Evolutionary conservation across 768 basidiomycete genomes (phyloP), one percentile per base, ranked within the genome.

Genomic region (Serendipita vermifera): DNA sequence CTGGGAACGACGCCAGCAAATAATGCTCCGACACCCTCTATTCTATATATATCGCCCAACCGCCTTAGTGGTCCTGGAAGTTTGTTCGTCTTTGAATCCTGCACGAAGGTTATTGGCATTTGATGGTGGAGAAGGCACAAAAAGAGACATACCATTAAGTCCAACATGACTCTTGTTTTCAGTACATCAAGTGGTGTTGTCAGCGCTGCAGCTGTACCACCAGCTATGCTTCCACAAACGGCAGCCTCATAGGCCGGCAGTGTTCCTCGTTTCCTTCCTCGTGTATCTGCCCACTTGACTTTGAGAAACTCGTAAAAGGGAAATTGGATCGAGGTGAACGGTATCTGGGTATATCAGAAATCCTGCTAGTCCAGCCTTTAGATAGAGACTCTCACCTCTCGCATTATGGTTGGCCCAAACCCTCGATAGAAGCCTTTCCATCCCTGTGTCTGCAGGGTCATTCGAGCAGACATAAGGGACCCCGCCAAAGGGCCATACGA

Each of bases 131-230:
- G 51, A 41, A 56, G 20, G 24, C 35, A 63, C 32, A 22, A 29
- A 14, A 33, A 38, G 36, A 24, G n/a, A 22, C 79, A 55, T 62
- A 92, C 92, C 64, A 83, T 75, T 55, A 87, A 74, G 63, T 94
- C 92, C 5, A 98, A 77, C 96, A 99, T 99, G 39, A 96, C 85
- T 15, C 96, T 78, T 1, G 96, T 99, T 68, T 99, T 99, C 32
- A 96, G 76, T 2, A 98, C 96, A 64, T 99, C 96, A 29, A 99
- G 73, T 1, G 96, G 96, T 0, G 96, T 98, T 1, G 96, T 98
- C 33, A 85, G 61, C 0, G 84, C 87, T 0, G 92, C 94, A 3
- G 92, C 92, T 26, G 87, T 71, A 0, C 86, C 94, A 5, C 96
- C 96, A 0, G 96, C 87, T 41, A 94, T 72, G 64, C 85, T 87